phyloP scores from a whole-genome alignment of 2,329 filamentous ascomycete genomes.

The Seiridium cupressi region DNA sequence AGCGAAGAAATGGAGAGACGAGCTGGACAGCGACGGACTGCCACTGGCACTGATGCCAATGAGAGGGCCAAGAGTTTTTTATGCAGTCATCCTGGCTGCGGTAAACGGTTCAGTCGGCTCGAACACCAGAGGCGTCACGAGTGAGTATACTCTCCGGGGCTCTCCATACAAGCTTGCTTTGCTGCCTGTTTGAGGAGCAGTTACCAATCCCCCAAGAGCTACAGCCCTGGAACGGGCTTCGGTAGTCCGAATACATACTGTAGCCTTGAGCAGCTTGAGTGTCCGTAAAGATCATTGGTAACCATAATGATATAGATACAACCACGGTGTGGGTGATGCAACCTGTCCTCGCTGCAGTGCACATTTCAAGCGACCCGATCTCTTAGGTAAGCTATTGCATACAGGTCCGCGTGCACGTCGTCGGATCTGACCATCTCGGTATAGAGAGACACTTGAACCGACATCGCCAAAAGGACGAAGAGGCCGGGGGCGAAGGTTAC shows the following conservation, averaged over 20 bases:
- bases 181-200: too few relatives aligned
- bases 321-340: conserved; percentile 51
- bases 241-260: neutral
- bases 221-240: too few relatives aligned
- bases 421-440: conserved; percentile 17
- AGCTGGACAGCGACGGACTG: conserved; percentile 9
- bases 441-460: conserved; percentile 56
- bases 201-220: too few relatives aligned
- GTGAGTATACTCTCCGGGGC: conserved; percentile 7
- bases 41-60: conserved; percentile 9
- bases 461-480: conserved; percentile 52
- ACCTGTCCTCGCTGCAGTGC: conserved; percentile 59
- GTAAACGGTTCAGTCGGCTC: conserved; percentile 52
- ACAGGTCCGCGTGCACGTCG: neutral
- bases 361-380: conserved; percentile 59
- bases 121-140: conserved; percentile 59
- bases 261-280: too few relatives aligned
- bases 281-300: too few relatives aligned
- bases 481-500: conserved; percentile 50
- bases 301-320: conserved; percentile 28
- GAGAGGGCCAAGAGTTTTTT: conserved; percentile 12
- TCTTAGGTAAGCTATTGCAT: conserved; percentile 43
- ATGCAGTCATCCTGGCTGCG: conserved; percentile 45
- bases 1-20: conserved; percentile 15
- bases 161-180: too few relatives aligned